Conservation (phyloP, 345 rosid species). For the Salix viminalis region DNA sequence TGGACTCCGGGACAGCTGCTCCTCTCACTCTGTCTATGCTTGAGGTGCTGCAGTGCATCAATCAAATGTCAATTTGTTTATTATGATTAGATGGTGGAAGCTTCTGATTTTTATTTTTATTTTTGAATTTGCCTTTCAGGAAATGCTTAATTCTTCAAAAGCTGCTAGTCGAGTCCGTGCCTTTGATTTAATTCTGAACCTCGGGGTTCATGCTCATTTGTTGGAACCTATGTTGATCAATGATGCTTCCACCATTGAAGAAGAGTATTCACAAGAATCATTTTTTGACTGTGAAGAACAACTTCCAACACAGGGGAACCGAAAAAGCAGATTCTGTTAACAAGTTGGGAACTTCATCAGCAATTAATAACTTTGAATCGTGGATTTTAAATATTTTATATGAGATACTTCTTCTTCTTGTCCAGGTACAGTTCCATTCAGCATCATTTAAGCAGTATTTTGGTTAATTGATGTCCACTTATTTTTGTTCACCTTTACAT, state of each 20-base stretch:
- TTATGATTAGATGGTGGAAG: slow-evolving; percentile 12
- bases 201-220: slow-evolving; percentile 95
- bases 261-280: slow-evolving; percentile 72
- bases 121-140: slow-evolving; percentile 47
- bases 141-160: slow-evolving; percentile 84
- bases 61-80: slow-evolving; percentile 10
- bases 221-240: slow-evolving; percentile 74
- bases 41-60: slow-evolving; percentile 63
- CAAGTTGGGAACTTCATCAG: slow-evolving; percentile 51
- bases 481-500: slow-evolving; percentile 9
- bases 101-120: slow-evolving; percentile 23
- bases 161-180: slow-evolving; percentile 78
- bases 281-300: slow-evolving; percentile 53
- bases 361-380: slow-evolving; percentile 72
- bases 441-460: not conserved
- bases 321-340: slow-evolving; percentile 45
- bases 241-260: slow-evolving; percentile 72
- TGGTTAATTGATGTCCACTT: not conserved
- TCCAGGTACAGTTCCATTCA: slow-evolving; percentile 56
- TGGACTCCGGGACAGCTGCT: slow-evolving; percentile 94
- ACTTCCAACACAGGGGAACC: slow-evolving; percentile 45
- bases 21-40: slow-evolving; percentile 96
- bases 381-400: slow-evolving; percentile 88
- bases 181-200: slow-evolving; percentile 91
- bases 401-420: slow-evolving; percentile 88